phyloP scores from a whole-genome alignment of 495 filamentous ascomycete species.

The Usnea hakonensis region DNA sequence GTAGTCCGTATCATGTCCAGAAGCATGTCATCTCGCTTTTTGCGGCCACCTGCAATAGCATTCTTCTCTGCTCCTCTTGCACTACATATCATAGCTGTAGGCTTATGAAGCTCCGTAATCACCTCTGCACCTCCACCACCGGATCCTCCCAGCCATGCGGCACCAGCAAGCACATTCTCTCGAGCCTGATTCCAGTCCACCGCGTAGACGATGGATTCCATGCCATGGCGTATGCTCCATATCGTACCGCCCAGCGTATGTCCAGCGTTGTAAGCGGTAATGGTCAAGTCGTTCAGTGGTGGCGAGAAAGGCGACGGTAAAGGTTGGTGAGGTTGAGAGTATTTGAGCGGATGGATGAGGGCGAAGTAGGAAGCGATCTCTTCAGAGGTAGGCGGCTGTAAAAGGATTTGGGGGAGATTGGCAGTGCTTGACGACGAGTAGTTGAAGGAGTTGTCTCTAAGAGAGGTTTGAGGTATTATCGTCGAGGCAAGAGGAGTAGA shows the following conservation, averaged over 20 bases:
- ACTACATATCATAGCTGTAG: conserved; percentile 88
- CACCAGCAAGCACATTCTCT: conserved; percentile 88
- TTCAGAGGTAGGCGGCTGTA: conserved; percentile 71
- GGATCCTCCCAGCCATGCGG: conserved; percentile 81
- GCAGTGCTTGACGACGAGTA: conserved; percentile 23
- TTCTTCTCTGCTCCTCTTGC: conserved; percentile 69
- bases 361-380: conserved; percentile 91
- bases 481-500: conserved; percentile 83
- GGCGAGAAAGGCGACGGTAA: conserved; percentile 78
- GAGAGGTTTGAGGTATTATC: conserved; percentile 57
- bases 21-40: conserved; percentile 76
- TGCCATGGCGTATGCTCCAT: conserved; percentile 96
- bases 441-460: conserved; percentile 57
- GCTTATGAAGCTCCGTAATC: conserved; percentile 85
- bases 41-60: conserved; percentile 59
- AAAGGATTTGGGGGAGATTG: conserved; percentile 51
- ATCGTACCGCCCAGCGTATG: conserved; percentile 95
- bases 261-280: conserved; percentile 94
- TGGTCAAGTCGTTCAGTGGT: conserved; percentile 81
- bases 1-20: conserved; percentile 71
- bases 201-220: conserved; percentile 95
- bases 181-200: conserved; percentile 95
- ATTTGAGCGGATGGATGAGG: conserved; percentile 89
- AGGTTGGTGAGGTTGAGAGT: conserved; percentile 90
- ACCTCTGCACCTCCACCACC: conserved; percentile 79